Conservation (phyloP, 2,329 filamentous ascomycete genomes). For the Sporothrix brunneoviolacea region DNA sequence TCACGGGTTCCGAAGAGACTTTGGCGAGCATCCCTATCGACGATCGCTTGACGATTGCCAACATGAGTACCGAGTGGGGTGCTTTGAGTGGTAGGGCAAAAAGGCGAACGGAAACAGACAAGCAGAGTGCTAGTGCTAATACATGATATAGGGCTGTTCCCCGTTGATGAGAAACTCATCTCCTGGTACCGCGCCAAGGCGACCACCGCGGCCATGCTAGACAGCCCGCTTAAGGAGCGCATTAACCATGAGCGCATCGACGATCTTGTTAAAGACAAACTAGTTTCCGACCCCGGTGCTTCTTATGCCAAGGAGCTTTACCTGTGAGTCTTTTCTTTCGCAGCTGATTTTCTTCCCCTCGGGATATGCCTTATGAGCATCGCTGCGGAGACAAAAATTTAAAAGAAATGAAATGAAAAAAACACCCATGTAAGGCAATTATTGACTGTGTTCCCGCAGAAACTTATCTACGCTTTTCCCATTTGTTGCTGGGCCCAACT, state of each 20-base stretch:
- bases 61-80: constrained; percentile 76
- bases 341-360: no score
- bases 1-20: constrained; percentile 72
- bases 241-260: constrained; percentile 69
- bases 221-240: constrained; percentile 23
- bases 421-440: no score
- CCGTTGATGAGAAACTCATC: constrained; percentile 66
- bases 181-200: constrained; percentile 73
- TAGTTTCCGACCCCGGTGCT: constrained; percentile 68
- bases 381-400: no score
- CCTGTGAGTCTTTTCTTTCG: no score
- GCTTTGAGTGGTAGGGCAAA: no score
- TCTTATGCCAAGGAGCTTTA: constrained; percentile 77
- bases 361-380: no score
- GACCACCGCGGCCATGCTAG: constrained; percentile 58
- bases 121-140: no score
- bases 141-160: constrained; percentile 63
- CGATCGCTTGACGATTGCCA: constrained; percentile 61
- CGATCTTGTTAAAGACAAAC: constrained; percentile 58
- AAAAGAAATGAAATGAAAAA: no score
- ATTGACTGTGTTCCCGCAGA: no score
- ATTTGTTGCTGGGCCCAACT: constrained; percentile 82
- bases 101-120: no score
- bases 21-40: constrained; percentile 61
- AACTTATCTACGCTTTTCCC: constrained; percentile 79